These are phyloP conservation scores for Aspergillus puulaauensis DNA, from an alignment of 2,329 filamentous ascomycete species.

Conservation along the genomic window DNA sequence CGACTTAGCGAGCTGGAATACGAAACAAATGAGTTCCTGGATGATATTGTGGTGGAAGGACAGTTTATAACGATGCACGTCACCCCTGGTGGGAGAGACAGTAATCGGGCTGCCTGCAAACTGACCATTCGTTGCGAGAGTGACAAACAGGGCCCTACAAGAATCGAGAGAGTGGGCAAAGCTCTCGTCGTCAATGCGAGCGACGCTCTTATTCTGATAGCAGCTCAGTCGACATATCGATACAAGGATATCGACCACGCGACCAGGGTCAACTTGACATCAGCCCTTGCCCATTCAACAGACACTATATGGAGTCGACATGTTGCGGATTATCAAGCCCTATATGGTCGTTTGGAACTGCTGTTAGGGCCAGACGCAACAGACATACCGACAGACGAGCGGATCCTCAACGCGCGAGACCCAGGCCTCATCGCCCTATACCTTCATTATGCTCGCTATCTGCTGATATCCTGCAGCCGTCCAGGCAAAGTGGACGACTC, in stretches of 20 bases:
- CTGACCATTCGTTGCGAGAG: constrained; percentile 27
- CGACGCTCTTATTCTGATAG: constrained; percentile 37
- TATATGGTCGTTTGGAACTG: constrained; percentile 34
- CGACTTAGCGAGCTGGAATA: constrained; percentile 45
- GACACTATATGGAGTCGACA: constrained; percentile 29
- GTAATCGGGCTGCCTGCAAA: constrained; percentile 34
- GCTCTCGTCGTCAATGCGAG: constrained; percentile 39
- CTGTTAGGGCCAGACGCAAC: constrained; percentile 22
- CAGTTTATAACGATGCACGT: constrained; percentile 38
- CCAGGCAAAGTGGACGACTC: constrained; percentile 29
- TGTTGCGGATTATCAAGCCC: constrained; percentile 32
- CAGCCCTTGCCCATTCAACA: constrained; percentile 24
- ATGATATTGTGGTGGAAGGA: constrained; percentile 31
- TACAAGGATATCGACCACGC: constrained; percentile 21
- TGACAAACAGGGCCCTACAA: constrained; percentile 21
- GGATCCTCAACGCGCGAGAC: constrained; percentile 37
- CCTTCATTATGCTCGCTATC: constrained; percentile 55
- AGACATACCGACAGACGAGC: constrained; percentile 32
- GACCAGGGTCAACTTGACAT: constrained; percentile 23
- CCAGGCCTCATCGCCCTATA: constrained; percentile 55
- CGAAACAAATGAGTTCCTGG: constrained; percentile 47
- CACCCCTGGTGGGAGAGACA: constrained; percentile 38
- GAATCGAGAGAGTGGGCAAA: constrained; percentile 27
- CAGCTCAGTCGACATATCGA: constrained; percentile 44
- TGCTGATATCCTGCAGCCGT: constrained; percentile 57